Percentiles rank a stretch among this genome's conserved stretches.
Conservation (phyloP, 495 filamentous ascomycete species). For the Penicillium parvum region DNA sequence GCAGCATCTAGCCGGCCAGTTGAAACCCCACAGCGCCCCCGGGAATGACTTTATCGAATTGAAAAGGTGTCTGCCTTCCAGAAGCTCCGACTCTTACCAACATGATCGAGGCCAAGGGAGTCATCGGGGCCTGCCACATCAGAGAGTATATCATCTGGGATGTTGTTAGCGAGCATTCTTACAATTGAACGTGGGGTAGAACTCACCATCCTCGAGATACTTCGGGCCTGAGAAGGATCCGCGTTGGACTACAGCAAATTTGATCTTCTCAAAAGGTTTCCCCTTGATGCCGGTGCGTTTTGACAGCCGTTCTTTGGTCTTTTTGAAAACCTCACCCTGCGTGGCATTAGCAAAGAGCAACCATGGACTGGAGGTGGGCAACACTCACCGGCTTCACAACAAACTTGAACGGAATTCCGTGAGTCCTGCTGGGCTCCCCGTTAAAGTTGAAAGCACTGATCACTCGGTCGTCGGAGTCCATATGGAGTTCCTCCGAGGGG, state of each 20-base stretch:
- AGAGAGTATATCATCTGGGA: conserved; percentile 74
- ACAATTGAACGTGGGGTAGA: not conserved
- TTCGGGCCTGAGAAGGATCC: conserved; percentile 65
- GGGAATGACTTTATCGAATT: conserved; percentile 49
- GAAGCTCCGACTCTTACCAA: conserved; percentile 63
- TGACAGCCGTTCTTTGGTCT: conserved; percentile 86
- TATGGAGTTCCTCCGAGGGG: conserved; percentile 70
- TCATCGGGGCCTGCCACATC: conserved; percentile 73
- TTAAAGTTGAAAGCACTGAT: conserved; percentile 90
- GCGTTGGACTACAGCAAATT: conserved; percentile 79
- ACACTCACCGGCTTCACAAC: conserved; percentile 71
- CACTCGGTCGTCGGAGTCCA: conserved; percentile 51
- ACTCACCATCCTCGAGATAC: conserved; percentile 85
- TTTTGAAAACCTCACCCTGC: conserved; percentile 78
- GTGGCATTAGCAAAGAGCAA: conserved; percentile 3
- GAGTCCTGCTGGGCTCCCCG: conserved; percentile 69
- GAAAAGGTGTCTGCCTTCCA: conserved; percentile 63
- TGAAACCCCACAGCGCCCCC: conserved; percentile 19
- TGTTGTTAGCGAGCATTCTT: conserved; percentile 14
- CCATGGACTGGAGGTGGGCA: not conserved
- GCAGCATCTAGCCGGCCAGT: conserved; percentile 20
- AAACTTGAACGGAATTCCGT: conserved; percentile 89
- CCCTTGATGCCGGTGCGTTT: conserved; percentile 91
- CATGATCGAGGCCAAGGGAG: conserved; percentile 82
- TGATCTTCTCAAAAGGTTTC: conserved; percentile 98